phyloP scores from a whole-genome alignment of 495 filamentous ascomycete species.

The Amniculicola lignicola region DNA sequence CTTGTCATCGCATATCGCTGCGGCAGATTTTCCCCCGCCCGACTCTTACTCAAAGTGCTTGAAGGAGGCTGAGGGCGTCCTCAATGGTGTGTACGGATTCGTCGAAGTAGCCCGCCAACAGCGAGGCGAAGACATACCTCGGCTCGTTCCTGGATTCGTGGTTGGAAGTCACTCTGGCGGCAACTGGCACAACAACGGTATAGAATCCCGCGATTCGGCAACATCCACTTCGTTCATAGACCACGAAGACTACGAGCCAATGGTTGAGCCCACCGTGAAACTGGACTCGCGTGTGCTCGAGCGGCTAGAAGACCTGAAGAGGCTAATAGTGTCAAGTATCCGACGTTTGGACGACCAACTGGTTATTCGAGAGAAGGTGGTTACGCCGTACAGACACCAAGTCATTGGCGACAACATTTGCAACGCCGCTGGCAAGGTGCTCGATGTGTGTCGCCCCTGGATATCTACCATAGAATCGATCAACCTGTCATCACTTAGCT shows the following conservation, averaged over 20 bases:
- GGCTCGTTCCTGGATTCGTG: constrained; percentile 89
- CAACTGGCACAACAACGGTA: constrained; percentile 89
- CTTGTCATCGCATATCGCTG: constrained; percentile 95
- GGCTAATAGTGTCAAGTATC: constrained; percentile 74
- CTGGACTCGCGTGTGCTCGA: constrained; percentile 77
- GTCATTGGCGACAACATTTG: constrained; percentile 73
- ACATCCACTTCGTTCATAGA: constrained; percentile 77
- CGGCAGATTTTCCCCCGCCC: constrained; percentile 79
- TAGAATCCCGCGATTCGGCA: constrained; percentile 63
- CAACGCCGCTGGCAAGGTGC: constrained; percentile 66
- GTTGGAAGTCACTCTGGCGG: constrained; percentile 76
- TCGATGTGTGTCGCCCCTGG: constrained; percentile 85
- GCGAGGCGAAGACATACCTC: constrained; percentile 79
- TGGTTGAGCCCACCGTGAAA: constrained; percentile 64
- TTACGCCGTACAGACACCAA: constrained; percentile 67
- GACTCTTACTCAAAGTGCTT: constrained; percentile 93
- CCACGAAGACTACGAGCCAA: constrained; percentile 68
- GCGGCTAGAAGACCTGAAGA: constrained; percentile 76
- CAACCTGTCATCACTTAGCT: constrained; percentile 71
- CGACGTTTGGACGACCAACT: constrained; percentile 82
- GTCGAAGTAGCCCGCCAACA: constrained; percentile 93
- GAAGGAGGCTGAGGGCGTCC: constrained; percentile 91
- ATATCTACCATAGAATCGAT: constrained; percentile 83
- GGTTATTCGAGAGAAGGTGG: constrained; percentile 68
- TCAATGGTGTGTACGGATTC: constrained; percentile 89